Percentiles rank a stretch among this genome's conserved stretches.
Conservation (phyloP, 139 green algal species). For the Yamagishiella unicocca region DNA sequence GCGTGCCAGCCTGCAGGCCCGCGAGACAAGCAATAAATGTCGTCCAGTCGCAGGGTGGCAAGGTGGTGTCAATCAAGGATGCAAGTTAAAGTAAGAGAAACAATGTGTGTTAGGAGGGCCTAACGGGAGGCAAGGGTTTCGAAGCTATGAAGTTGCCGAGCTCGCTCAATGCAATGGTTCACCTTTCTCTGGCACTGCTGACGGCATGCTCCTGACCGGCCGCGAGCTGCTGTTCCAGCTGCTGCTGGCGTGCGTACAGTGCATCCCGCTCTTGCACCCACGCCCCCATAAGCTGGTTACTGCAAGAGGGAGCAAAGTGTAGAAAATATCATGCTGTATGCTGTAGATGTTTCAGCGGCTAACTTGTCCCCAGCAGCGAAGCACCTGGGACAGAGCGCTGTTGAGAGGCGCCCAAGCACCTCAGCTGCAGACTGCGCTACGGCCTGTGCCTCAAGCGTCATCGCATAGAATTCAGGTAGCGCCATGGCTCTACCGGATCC, state of each 20-base stretch:
- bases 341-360: not conserved
- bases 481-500: not conserved
- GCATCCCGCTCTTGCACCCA: slow-evolving; percentile 34
- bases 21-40: not conserved
- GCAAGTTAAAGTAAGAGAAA: not conserved
- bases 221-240: slow-evolving; percentile 8
- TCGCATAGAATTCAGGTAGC: slow-evolving; percentile 19
- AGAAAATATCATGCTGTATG: not conserved
- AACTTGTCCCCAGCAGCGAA: not conserved
- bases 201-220: not conserved
- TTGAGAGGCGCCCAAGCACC: slow-evolving; percentile 24
- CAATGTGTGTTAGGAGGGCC: not conserved
- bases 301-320: not conserved
- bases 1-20: not conserved
- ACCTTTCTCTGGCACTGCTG: not conserved
- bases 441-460: slow-evolving; percentile 6
- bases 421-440: slow-evolving; percentile 3
- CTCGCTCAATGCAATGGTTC: not conserved
- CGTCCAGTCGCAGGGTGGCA: not conserved
- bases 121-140: not conserved
- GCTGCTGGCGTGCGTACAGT: slow-evolving; percentile 15
- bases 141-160: not conserved
- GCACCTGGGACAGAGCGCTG: not conserved
- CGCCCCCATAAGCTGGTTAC: slow-evolving; percentile 19
- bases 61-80: not conserved